Percentiles rank a stretch among this genome's conserved stretches.
These are phyloP conservation scores for Neoarthrinium moseri DNA, from an alignment of 2,329 filamentous ascomycete species.

Conservation along the genomic window DNA sequence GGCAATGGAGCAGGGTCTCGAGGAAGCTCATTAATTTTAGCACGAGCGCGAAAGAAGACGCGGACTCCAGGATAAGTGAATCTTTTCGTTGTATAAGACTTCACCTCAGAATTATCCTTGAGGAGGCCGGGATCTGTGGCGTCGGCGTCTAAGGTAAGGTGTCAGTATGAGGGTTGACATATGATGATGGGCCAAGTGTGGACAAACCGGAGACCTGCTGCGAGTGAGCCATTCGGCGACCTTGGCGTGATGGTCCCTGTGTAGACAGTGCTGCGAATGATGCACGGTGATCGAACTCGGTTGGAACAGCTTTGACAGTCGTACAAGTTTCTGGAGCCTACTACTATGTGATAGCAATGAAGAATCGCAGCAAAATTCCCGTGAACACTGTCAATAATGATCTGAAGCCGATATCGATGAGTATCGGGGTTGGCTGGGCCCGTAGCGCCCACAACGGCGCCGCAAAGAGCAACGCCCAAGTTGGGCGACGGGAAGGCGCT, in stretches of 20 bases:
- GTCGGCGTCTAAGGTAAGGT: slow-evolving; percentile 41
- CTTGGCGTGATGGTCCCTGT: too few relatives aligned
- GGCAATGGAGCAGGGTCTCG: slow-evolving; percentile 72
- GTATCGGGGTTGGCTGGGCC: too few relatives aligned
- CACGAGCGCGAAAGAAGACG: slow-evolving; percentile 80
- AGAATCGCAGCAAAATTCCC: too few relatives aligned
- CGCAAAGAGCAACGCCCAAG: not conserved
- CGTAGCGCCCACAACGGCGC: too few relatives aligned
- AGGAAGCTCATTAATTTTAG: slow-evolving; percentile 79
- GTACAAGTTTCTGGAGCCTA: too few relatives aligned
- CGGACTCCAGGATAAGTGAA: slow-evolving; percentile 74
- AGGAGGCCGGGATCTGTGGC: slow-evolving; percentile 76
- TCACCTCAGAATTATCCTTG: slow-evolving; percentile 70
- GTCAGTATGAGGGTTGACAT: too few relatives aligned
- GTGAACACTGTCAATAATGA: too few relatives aligned
- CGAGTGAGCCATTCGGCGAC: not conserved
- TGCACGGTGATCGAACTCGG: not conserved
- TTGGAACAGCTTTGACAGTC: too few relatives aligned
- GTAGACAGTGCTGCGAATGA: not conserved
- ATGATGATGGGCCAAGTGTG: too few relatives aligned
- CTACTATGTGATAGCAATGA: too few relatives aligned
- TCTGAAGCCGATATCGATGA: too few relatives aligned
- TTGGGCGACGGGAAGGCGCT: not conserved
- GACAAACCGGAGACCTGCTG: not conserved
- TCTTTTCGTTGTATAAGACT: slow-evolving; percentile 67